Evolutionary conservation across 768 basidiomycete species (phyloP), one percentile per base, ranked within the genome.

Genomic region (Russula earlei): DNA sequence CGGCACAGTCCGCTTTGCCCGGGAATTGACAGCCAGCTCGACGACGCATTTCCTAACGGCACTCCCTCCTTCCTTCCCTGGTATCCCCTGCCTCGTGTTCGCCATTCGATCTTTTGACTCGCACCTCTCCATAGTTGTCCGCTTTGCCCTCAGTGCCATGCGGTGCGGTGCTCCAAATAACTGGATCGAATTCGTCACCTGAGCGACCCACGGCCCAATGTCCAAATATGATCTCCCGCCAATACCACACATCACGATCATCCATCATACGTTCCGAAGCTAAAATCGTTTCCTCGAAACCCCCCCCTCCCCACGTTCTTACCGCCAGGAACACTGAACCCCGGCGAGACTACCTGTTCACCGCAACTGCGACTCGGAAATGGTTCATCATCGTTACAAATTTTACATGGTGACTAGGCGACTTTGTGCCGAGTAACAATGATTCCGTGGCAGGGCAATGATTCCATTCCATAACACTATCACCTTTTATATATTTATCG

Each of bases 21-120:
- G 54, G 54, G 20, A 24, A 54, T 31, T 54, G 53, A 41, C 53
- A 41, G 29, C 44, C 37, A n/a, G n/a, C n/a, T 33, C 20, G 2
- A 8, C 0, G 1, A 3, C 15, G 11, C 27, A 41, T 41, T 34
- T 31, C 37, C 37, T 41, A 40, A 51, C 41, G 12, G 14, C 24
- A 22, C 4, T 41, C 4, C 6, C 7, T 24, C 14, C 36, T 53
- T 46, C 43, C 44, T 51, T n/a, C 49, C 36, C 22, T 24, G 27
- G 42, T 34, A 33, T 43, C 22, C 7, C 12, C 12, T n/a, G 19
- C 34, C 25, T 54, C 44, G 22, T 38, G 36, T 46, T 12, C 1
- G n/a, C n/a, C 17, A 43, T 52, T 24, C 1, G n/a, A 37, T 15
- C 15, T 10, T 20, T 15, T n/a, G 38, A 10, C 25, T 44, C 1